Base-by-base conservation (phyloP, 257 asterid species). In the Lavandula angustifolia region DNA sequence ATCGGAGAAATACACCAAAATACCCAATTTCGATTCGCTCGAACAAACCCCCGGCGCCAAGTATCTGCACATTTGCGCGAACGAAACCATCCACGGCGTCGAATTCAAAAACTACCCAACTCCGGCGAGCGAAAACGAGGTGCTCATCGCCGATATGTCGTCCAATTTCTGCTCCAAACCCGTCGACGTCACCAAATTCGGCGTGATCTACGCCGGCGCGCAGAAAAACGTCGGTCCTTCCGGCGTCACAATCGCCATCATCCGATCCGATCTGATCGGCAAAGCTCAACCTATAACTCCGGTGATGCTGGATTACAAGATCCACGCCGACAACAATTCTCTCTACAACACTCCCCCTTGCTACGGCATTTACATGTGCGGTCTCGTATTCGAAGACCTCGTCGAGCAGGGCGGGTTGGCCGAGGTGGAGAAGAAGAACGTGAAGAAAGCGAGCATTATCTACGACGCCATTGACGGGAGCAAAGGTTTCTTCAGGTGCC, bases 201-300 rank as follows among this genome's bases (percentile, higher is more conserved):
- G 96, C 0, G 13, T 85, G 71, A 87, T 92, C 77, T 92, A 89
- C 67, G 98, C 96, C n/a, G 98, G 98, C 31, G 98, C 98, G 0
- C 98, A 89, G 91, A 92, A 92, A 67, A 92, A 92, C 41, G 98
- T 92, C 0, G 98, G 98, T 14, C 98, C 98, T 38, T 92, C 98
- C 0, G 98, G 98, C 0, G 98, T 92, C 17, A 89, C 98, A 4
- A 87, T 92, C 53, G 96, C 74, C 54, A 89, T 92, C 34, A 46
- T 89, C 0, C 73, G 85, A 61, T 79, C 88, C 3, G 96, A 89
- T 80, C 73, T 92, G 87, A 71, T 87, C 62, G 95, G 96, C 16
- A 77, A 81, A 47, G 81, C 96, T 3, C 96, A 87, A 73, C 76
- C 85, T 33, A 62, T 13, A 9, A 92, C 96, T 0, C 98, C 98